A percentile compares a stretch with the other conserved stretches of the same genome.
Evolutionary conservation across 2,329 filamentous ascomycete genomes (phyloP).

Genomic region (Aspergillus sergii): DNA sequence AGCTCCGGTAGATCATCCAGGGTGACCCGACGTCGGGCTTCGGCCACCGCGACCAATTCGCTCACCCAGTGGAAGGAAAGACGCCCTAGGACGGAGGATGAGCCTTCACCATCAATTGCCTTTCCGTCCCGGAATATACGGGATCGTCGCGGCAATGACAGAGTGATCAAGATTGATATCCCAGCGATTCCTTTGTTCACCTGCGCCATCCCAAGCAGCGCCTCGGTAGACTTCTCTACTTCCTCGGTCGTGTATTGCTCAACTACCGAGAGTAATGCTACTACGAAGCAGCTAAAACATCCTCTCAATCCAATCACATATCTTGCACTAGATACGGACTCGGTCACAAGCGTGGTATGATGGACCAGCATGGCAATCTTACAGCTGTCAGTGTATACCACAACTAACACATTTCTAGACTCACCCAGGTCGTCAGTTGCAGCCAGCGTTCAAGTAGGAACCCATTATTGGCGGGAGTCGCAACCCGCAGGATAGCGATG

Average conservation of each 20-base stretch:
- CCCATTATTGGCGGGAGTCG: background rate
- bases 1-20: slow-evolving; percentile 3
- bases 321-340: background rate
- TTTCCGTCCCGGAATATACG: background rate
- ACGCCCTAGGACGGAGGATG: slow-evolving; percentile 1
- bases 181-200: background rate
- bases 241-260: background rate
- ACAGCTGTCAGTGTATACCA: background rate
- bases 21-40: background rate
- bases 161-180: background rate
- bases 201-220: background rate
- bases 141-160: background rate
- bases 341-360: background rate
- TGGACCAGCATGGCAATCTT: background rate
- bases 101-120: background rate
- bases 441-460: background rate
- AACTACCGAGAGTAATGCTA: background rate
- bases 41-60: background rate
- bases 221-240: background rate
- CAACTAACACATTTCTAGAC: background rate
- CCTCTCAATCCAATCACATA: background rate
- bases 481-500: background rate
- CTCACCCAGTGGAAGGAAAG: slow-evolving; percentile 1
- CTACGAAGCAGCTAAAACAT: background rate
- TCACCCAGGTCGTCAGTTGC: background rate